A percentile compares a stretch with the other conserved stretches of the same genome.
Evolutionary conservation across 2,329 filamentous ascomycete species (phyloP).

Genomic region (Ophiocordyceps camponoti-rufipedis): DNA sequence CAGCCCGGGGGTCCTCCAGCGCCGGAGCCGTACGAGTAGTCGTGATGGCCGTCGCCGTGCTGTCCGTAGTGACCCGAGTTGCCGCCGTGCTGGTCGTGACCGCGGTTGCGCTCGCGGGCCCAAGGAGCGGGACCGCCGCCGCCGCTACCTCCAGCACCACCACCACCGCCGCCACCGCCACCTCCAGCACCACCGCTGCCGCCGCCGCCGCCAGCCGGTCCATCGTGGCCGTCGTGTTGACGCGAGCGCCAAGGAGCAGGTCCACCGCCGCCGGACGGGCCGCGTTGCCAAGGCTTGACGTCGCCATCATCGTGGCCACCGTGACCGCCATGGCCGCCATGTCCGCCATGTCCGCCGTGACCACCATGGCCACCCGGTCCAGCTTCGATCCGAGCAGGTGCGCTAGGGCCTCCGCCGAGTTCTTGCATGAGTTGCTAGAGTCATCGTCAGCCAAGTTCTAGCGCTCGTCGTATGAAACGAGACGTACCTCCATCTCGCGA

Average conservation of each 20-base stretch:
- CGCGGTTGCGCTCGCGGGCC: conserved; percentile 39
- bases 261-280: conserved; percentile 56
- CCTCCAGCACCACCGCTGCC: conserved; percentile 9
- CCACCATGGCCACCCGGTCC: conserved; percentile 37
- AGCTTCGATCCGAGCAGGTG: conserved; percentile 71
- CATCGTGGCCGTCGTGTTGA: conserved; percentile 29
- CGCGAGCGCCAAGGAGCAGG: conserved; percentile 62
- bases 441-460: conserved; percentile 19
- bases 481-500: conserved; percentile 81
- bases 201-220: conserved; percentile 10
- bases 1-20: conserved; percentile 24
- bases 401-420: conserved; percentile 56
- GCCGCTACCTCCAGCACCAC: conserved; percentile 8
- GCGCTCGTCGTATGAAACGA: background rate
- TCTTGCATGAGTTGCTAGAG: conserved; percentile 89
- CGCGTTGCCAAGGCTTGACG: conserved; percentile 75
- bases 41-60: background rate
- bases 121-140: conserved; percentile 31
- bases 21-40: conserved; percentile 1
- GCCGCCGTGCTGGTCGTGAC: conserved; percentile 19
- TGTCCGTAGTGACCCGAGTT: conserved; percentile 5
- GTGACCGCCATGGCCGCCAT: background rate
- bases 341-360: background rate
- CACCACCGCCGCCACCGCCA: conserved; percentile 16
- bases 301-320: conserved; percentile 35